A percentile compares a stretch with the other conserved stretches of the same genome.
These are phyloP conservation scores for Chlorella sp. DNA, from an alignment of 139 green algal species.

Conservation along the genomic window DNA sequence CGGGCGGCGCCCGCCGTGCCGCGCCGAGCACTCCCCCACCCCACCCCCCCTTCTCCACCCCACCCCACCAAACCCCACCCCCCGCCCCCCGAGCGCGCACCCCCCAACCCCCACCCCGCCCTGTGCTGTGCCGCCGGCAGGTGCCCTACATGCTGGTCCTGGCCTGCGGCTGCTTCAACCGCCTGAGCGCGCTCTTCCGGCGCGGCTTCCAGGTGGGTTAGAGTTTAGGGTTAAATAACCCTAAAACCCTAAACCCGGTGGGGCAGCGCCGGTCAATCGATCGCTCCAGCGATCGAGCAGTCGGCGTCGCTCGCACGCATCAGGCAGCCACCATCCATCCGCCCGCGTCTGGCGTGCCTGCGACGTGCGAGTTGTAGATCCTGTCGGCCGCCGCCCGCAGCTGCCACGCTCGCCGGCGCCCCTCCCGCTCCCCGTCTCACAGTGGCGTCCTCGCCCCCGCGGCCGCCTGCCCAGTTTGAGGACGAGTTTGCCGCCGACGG, in stretches of 20 bases:
- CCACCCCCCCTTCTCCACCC: no score
- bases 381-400: background rate
- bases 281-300: background rate
- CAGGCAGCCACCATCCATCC: background rate
- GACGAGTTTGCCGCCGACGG: constrained; percentile 50
- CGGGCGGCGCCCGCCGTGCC: no score
- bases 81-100: no score
- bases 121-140: no score
- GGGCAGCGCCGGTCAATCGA: background rate
- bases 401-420: background rate
- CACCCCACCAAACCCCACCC: no score
- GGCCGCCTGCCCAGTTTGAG: constrained; percentile 41
- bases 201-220: no score
- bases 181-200: background rate
- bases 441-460: background rate
- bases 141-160: constrained; percentile 58
- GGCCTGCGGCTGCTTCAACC: background rate
- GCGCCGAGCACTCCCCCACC: no score
- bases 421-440: no score
- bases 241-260: no score
- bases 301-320: background rate
- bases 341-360: background rate
- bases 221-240: no score
- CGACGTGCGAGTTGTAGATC: background rate
- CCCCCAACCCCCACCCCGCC: no score